Evolutionary conservation across 352 stramenopile genomes (phyloP), one percentile per base, ranked within the genome.

Genomic region (Peronospora destructor): DNA sequence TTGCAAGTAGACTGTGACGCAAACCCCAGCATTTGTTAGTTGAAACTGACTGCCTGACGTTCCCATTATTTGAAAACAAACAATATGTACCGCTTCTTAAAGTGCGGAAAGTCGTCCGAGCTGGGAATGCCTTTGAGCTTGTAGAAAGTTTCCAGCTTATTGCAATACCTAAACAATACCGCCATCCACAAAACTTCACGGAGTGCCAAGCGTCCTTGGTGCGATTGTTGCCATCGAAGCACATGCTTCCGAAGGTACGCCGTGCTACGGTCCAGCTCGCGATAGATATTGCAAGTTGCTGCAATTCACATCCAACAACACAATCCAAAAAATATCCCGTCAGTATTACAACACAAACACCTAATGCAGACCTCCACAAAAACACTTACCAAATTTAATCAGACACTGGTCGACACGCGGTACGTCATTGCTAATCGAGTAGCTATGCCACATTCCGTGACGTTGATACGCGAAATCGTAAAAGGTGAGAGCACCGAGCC

Each of bases 401-500:
- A 91, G 66, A 29, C 68, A 68, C 6, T 58, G 52, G 56, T 91
- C 80, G 33, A 91, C 80, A 46, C 77, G 76, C 25, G 80, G 80
- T 38, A 67, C 52, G 45, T 77, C 76, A 40, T 83, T 81, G 42
- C 68, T 76, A 56, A 87, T 88, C 4, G 77, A 74, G 51, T 91
- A 91, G 56, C 77, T 85, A 53, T 91, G 77, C 77, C 80, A 89
- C 80, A 91, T 91, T 40, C 77, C 77, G 37, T 91, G 80, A 17
- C 80, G 80, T 48, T 91, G 80, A 53, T 89, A 91, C 34, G 88
- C 76, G 53, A 87, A 91, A 54, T 91, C 78, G 59, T 88, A 91
- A 51, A 87, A 89, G 28, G 80, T 80, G 13, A 91, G 56, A 10
- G 80, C 80, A 21, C 80, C 77, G 28, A 87, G 73, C 80, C 80